Evolutionary conservation across 1,139 yeast species (phyloP), one percentile per base, ranked within the genome.

Genomic region (Saccharomyces hybrid): DNA sequence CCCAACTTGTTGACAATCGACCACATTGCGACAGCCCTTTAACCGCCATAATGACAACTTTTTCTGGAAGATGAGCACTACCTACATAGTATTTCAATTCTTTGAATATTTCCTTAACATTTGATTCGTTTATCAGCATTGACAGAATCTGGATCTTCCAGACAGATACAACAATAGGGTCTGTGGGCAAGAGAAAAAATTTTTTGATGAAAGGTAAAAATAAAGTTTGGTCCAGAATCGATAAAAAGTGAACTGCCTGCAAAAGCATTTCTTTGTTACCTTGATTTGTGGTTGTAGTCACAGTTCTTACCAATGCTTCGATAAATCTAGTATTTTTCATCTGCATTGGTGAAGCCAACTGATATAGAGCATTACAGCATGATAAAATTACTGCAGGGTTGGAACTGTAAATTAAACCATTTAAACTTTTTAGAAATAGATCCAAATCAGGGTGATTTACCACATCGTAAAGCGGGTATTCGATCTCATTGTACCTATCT

Each of bases 11-110:
- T 31, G 68, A 71, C 47, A 62, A 65, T 59, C 66, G 83, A 63
- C 80, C 88, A 73, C 77, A 79, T 42, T 66, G 74, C 51, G 71
- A 90, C 75, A 71, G 80, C 0, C 87, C 79, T 53, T 78, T 79
- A 25, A 88, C 78, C 0, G 91, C 78, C 50, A 78, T 81, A 14
- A 76, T 73, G 3, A 84, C 77, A 4, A 83, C 69, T 3, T 59
- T 57, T 16, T 38, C 42, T 9, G 73, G 64, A 23, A 73, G 66
- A 1, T 67, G 62, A 2, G 78, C 70, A 23, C 74, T 66, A 13
- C 76, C 70, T 0, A 88, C 82, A 59, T 83, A 80, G 65, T 82
- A 81, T 62, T 86, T 85, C 47, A 91, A 73, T 67, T 90, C 96
- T 28, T 77, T 75, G n/a, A 86, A 72, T 14, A 88, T 78, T 3